Evolutionary conservation across 169 alveolate genomes (phyloP).

Genomic region (Eimeria acervulina): DNA sequence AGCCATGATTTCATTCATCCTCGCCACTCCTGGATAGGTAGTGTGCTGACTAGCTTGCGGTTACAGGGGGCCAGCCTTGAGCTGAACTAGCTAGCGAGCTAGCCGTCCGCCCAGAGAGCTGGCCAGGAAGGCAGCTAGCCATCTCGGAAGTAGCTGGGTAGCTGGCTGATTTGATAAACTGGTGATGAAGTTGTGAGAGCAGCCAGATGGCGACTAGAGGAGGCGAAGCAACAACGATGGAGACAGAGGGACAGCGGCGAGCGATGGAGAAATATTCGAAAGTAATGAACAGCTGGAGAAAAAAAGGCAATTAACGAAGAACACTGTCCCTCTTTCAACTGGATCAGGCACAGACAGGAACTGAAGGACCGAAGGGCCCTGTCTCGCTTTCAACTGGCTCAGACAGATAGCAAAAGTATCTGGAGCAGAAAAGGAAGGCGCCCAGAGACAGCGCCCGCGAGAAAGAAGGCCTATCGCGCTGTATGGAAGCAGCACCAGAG

Average conservation of each 20-base stretch:
- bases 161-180: not conserved
- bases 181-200: not conserved
- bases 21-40: constrained; percentile 56
- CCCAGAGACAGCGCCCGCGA: not conserved
- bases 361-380: not conserved
- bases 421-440: not conserved
- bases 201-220: not conserved
- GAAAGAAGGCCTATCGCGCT: not conserved
- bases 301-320: not conserved
- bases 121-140: not conserved
- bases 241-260: not conserved
- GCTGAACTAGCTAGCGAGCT: not conserved
- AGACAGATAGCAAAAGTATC: not conserved
- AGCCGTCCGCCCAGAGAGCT: not conserved
- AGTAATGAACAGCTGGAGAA: not conserved
- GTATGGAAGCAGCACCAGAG: not conserved
- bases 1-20: constrained; percentile 38
- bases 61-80: not conserved
- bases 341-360: not conserved
- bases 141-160: not conserved
- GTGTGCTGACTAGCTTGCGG: not conserved
- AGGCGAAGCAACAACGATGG: not conserved
- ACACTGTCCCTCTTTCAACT: not conserved
- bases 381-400: not conserved
- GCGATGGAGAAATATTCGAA: not conserved